Evolutionary conservation across 352 stramenopile genomes (phyloP).

Genomic region (Blastocystis sp.): DNA sequence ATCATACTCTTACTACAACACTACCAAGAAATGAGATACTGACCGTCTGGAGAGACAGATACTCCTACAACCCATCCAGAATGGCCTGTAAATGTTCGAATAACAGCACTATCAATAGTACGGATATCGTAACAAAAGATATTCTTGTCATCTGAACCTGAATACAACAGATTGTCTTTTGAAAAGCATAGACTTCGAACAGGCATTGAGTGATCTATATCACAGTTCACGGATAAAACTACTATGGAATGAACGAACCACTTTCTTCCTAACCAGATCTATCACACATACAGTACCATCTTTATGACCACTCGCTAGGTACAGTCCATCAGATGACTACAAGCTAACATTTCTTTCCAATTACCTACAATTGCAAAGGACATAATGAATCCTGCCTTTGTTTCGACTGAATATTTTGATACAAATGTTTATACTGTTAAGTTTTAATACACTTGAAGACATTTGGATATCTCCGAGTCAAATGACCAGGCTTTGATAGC

Average conservation of each 20-base stretch:
- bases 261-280: background rate
- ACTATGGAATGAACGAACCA: constrained; percentile 12
- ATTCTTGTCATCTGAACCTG: constrained; percentile 40
- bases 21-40: constrained; percentile 47
- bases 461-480: constrained; percentile 11
- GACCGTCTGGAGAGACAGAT: constrained; percentile 12
- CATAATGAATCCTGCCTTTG: constrained; percentile 57
- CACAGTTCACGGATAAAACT: background rate
- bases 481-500: constrained; percentile 39
- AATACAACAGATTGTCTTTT: background rate
- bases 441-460: background rate
- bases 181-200: constrained; percentile 24
- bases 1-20: background rate
- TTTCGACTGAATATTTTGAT: background rate
- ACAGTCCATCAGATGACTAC: background rate
- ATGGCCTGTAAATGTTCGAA: background rate
- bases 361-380: background rate
- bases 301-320: constrained; percentile 44
- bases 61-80: constrained; percentile 24
- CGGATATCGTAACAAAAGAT: constrained; percentile 13
- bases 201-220: constrained; percentile 20
- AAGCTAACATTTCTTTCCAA: background rate
- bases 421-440: background rate
- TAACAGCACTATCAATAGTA: background rate
- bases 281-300: constrained; percentile 27